These are phyloP conservation scores for Phytophthora fragariaefolia DNA, from an alignment of 352 stramenopile species.

Conservation along the genomic window DNA sequence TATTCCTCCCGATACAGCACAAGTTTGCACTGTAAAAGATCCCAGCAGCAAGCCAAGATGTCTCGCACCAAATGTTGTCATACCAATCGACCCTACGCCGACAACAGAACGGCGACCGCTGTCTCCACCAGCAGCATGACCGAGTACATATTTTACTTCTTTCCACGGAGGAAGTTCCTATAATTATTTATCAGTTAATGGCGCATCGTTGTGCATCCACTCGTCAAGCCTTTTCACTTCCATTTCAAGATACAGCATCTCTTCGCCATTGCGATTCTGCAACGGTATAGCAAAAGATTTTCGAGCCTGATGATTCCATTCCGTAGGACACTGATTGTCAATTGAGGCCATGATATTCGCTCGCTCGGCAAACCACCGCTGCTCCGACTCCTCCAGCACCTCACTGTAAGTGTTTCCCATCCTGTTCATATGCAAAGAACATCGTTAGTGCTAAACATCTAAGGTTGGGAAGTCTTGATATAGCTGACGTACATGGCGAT, in stretches of 20 bases:
- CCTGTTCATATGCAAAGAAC: constrained; percentile 21
- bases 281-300: constrained; percentile 53
- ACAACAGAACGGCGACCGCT: constrained; percentile 18
- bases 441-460: constrained; percentile 1
- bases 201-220: constrained; percentile 37
- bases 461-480: background rate
- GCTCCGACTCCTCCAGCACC: constrained; percentile 63
- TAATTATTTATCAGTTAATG: constrained; percentile 11
- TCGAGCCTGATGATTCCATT: constrained; percentile 43
- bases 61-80: background rate
- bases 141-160: too few species aligned
- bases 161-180: too few species aligned
- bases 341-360: constrained; percentile 74
- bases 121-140: constrained; percentile 19
- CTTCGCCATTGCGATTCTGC: constrained; percentile 39
- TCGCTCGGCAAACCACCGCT: constrained; percentile 67
- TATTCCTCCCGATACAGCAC: background rate
- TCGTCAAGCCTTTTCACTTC: constrained; percentile 54
- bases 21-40: background rate
- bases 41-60: background rate
- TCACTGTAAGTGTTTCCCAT: constrained; percentile 76
- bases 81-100: background rate
- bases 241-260: constrained; percentile 57
- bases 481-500: constrained; percentile 58
- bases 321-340: constrained; percentile 50